These are phyloP conservation scores for Hypholoma fasciculare DNA, from an alignment of 768 basidiomycete genomes.

Conservation along the genomic window DNA sequence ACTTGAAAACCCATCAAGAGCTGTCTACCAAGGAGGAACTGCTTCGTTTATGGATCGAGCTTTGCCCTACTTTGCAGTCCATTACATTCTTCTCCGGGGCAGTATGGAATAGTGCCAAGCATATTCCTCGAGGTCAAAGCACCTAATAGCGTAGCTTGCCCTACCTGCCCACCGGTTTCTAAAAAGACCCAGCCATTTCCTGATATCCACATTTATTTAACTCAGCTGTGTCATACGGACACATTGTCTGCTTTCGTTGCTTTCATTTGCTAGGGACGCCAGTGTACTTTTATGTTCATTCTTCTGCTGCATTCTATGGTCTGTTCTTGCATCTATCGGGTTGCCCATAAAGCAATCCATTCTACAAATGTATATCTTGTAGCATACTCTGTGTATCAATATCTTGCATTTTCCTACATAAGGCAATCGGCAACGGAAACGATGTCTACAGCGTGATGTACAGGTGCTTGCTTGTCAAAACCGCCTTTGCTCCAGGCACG, in stretches of 20 bases:
- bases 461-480: constrained; percentile 71
- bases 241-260: background rate
- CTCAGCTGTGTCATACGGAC: background rate
- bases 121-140: background rate
- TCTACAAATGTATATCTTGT: too few species aligned
- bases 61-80: constrained; percentile 25
- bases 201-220: background rate
- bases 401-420: too few species aligned
- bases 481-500: constrained; percentile 67
- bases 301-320: too few species aligned
- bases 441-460: constrained; percentile 43
- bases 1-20: background rate
- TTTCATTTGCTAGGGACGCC: background rate
- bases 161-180: too few species aligned
- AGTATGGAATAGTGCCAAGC: constrained; percentile 14
- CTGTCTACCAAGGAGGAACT: constrained; percentile 14
- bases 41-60: constrained; percentile 21
- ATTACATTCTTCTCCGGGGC: constrained; percentile 29
- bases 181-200: background rate
- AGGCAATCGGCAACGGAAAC: too few species aligned
- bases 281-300: too few species aligned
- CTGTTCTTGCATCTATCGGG: too few species aligned
- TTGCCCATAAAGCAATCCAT: too few species aligned
- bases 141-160: background rate
- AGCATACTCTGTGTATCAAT: too few species aligned